These are phyloP conservation scores for Phytophthora foliorum DNA, from an alignment of 352 stramenopile genomes.

Conservation along the genomic window DNA sequence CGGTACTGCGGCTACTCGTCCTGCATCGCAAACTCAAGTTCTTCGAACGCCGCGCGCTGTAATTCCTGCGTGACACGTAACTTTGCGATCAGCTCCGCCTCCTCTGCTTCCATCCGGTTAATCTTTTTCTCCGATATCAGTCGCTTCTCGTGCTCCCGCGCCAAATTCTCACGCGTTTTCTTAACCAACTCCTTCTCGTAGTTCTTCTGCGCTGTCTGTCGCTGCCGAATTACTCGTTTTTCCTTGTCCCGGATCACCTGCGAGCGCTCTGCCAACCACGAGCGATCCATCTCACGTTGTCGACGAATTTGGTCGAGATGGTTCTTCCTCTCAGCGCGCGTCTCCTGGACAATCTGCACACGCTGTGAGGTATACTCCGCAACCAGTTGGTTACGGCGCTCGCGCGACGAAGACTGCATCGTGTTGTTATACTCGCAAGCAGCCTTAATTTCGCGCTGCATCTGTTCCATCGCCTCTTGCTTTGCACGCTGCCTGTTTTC, in stretches of 20 bases:
- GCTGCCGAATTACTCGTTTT: slow-evolving; percentile 49
- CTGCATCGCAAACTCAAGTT: slow-evolving; percentile 76
- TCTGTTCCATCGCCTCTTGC: slow-evolving; percentile 57
- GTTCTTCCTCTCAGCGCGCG: slow-evolving; percentile 48
- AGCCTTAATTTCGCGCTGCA: slow-evolving; percentile 62
- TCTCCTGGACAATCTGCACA: slow-evolving; percentile 65
- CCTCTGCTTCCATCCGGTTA: slow-evolving; percentile 71
- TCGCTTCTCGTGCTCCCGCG: slow-evolving; percentile 61
- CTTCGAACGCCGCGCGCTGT: slow-evolving; percentile 69
- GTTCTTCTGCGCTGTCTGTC: slow-evolving; percentile 55
- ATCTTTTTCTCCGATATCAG: slow-evolving; percentile 70
- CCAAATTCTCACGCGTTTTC: slow-evolving; percentile 58
- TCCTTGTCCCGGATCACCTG: slow-evolving; percentile 66
- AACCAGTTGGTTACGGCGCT: slow-evolving; percentile 53
- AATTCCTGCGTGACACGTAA: slow-evolving; percentile 72
- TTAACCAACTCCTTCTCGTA: slow-evolving; percentile 63
- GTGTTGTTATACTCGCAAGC: slow-evolving; percentile 66
- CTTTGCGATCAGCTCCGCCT: slow-evolving; percentile 68
- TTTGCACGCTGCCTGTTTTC: slow-evolving; percentile 59
- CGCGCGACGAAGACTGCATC: slow-evolving; percentile 45
- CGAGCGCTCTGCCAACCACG: slow-evolving; percentile 51
- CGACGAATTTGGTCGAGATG: slow-evolving; percentile 59
- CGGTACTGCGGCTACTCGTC: slow-evolving; percentile 27
- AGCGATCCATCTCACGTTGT: slow-evolving; percentile 51
- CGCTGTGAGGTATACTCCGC: slow-evolving; percentile 52